Percentiles rank a stretch among this genome's conserved stretches.
phyloP scores from a whole-genome alignment of 2,329 filamentous ascomycete genomes.

The Aspergillus melleus region DNA sequence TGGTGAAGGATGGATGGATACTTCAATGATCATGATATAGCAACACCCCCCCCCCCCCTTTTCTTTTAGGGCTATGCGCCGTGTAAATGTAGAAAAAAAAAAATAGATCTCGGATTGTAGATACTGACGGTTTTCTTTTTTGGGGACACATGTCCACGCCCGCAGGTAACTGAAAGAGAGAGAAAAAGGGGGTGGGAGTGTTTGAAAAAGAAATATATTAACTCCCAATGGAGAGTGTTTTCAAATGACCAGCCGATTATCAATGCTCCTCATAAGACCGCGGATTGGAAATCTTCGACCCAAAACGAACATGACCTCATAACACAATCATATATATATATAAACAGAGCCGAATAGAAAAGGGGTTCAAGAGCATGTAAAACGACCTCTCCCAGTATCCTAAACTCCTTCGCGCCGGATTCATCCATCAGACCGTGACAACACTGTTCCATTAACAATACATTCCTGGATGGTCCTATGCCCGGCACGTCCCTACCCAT shows the following conservation, averaged over 20 bases:
- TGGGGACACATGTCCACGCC: no score
- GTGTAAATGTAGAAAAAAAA: background rate
- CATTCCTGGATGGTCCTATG: background rate
- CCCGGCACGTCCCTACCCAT: background rate
- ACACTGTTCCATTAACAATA: background rate
- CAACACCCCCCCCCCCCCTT: no score
- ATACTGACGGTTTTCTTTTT: no score
- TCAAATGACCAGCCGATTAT: slow-evolving; percentile 16
- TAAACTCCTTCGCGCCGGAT: background rate
- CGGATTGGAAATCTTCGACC: background rate
- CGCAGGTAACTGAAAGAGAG: background rate
- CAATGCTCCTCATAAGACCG: slow-evolving; percentile 9
- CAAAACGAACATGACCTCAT: slow-evolving; percentile 25
- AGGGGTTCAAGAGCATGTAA: slow-evolving; percentile 5
- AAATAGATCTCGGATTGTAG: background rate
- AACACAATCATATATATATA: slow-evolving; percentile 18
- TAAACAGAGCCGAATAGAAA: slow-evolving; percentile 8
- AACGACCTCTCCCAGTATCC: background rate
- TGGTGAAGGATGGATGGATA: background rate
- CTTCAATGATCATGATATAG: background rate
- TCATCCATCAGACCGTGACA: background rate
- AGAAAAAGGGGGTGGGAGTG: background rate
- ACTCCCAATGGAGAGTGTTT: background rate
- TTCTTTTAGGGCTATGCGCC: background rate
- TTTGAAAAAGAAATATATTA: background rate